Evolutionary conservation across 352 stramenopile genomes (phyloP), one percentile per base, ranked within the genome.

Genomic region (Globisporangium heterothallicum): DNA sequence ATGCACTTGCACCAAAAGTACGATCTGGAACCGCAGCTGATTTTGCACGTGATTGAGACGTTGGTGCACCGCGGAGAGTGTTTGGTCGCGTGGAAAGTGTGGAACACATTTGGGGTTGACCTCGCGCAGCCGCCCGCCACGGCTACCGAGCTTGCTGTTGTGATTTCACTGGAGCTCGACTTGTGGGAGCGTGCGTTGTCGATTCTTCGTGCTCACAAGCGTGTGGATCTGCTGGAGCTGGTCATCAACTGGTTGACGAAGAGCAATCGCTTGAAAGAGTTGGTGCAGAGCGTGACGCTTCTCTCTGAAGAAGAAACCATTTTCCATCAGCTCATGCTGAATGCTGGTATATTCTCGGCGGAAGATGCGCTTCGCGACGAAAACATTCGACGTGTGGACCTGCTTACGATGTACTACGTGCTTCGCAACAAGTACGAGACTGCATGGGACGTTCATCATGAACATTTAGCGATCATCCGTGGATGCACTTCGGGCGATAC

Each of bases 381-480:
- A 4, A 81, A 71, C 42, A 88, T 88, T 41, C 88, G 78, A 63
- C 74, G 67, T 27, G 72, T 83, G 26, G 82, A 92, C 43, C 66
- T 92, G 57, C 68, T 92, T 4, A 73, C 88, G 32, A 92, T 92
- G 78, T 92, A 90, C 58, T 90, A 90, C 61, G 72, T 84, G 44
- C 64, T 92, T 29, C 64, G 82, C 34, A 78, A 83, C 63, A 76
- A 85, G 61, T 88, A 85, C 57, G 68, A 79, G 40, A 64, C 70
- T 18, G 82, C 82, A 26, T 92, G 82, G 82, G 61, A 66, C 18
- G 75, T 90, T 55, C 81, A 92, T 51, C 76, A 86, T 35, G 73
- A 85, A 48, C 81, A 92, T 51, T 41, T 90, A 13, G 72, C 74
- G 48, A 68, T 87, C 56, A 89, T 92, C 52, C 78, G 81, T 53